Evolutionary conservation across 1,284 basidiomycete genomes (phyloP), one percentile per base, ranked within the genome.

Genomic region (Bothia castanella): DNA sequence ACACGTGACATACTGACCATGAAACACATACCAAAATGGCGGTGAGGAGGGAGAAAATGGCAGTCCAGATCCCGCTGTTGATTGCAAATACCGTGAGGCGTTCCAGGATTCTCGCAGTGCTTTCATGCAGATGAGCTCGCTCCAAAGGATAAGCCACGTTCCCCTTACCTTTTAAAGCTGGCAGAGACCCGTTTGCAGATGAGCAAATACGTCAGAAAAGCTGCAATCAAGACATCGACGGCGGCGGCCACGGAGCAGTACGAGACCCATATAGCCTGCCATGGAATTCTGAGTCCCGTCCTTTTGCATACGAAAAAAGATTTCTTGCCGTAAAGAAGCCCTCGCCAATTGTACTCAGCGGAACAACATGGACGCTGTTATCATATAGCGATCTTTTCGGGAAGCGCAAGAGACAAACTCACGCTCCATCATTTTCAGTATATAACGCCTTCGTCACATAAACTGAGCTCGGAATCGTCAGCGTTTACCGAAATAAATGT

Each of bases 51-150:
- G 54, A 34, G 17, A 47, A 43, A 17, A 32, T 11, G 11, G 54
- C 54, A 2, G 54, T 37, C 54, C 45, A 56, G 25, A 47, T 37
- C 2, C 52, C 52, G 7, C 29, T 53, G 37, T 46, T 45, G 11
- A 52, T 29, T 5, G 51, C 41, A 16, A 52, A 53, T 6, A 52
- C 17, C 1, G 21, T 45, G 5, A 52, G 50, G 42, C 51, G 51
- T 16, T 40, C 21, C 7, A 52, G 17, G 12, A 41, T 17, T 13
- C 13, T 38, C 9, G 30, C 32, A 9, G 51, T 52, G 9, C 51
- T 52, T 29, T 21, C 12, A 31, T 12, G 4, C 25, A 21, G 25
- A 21, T 50, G 10, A 51, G 16, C 37, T 9, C 12, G 5, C 13
- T 27, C 2, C 12, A 21, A 7, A 34, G 4, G 19, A 16, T 29